Base-by-base conservation (phyloP, 306 rosid genomes). In the Sophora flavescens region DNA sequence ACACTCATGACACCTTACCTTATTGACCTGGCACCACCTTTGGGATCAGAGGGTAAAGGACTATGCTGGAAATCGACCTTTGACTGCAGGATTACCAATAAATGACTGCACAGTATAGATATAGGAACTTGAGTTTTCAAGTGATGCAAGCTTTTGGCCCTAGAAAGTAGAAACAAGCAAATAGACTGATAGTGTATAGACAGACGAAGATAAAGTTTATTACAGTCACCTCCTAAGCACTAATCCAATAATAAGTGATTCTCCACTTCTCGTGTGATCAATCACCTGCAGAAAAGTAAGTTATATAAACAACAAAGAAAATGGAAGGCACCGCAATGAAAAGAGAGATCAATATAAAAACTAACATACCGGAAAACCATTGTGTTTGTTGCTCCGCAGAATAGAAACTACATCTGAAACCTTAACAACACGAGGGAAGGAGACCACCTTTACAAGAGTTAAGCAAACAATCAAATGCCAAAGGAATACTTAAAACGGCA, bases 11-110 rank as follows among this genome's bases (percentile, higher is more conserved):
- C 50, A 76, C 73, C 71, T 66, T 75, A 87, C 96, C 95, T 86
- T 80, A 79, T 86, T 35, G 89, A 80, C 69, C 84, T 88, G 70
- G 88, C 70, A 62, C 82, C 87, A 56, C 75, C 70, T 76, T 88
- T 84, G 51, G 89, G 86, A 85, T 91, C 95, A 83, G 80, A 85
- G 33, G 94, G 93, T 74, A 90, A 72, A 51, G 96, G 96, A 80
- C 90, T 92, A 75, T 89, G 98, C 89, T 94, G 97, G 88, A 94
- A 92, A 80, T 90, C 97, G 57, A 90, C 89, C 86, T 89, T 94
- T 2, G 97, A 87, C 80, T 90, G 97, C 64, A 94, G 90, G 76
- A 92, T 92, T 78, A 88, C 98, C 78, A 94, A 86, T 68, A 94
- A 77, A 86, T 90, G 97, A 87, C 98, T 94, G 90, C 91, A 87